Evolutionary conservation across 2,329 filamentous ascomycete genomes (phyloP), one percentile per base, ranked within the genome.

Genomic region (Calonectria hawksworthii): DNA sequence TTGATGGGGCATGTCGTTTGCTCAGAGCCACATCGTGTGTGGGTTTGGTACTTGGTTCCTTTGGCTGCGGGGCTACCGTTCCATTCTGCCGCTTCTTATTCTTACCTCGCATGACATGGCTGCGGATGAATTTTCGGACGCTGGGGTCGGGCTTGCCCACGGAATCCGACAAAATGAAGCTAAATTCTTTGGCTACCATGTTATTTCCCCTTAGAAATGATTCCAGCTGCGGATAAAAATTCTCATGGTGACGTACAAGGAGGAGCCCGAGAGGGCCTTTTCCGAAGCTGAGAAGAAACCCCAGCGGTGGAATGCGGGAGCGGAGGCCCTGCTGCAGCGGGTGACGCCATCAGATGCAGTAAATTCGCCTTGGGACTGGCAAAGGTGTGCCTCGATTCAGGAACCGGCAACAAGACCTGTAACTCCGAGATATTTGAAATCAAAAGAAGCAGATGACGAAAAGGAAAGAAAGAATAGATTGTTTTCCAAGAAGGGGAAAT

Each of bases 41-140:
- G 56, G 56, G 16, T 28, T 61, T 61, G 32, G 34, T n/a, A 23
- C 34, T 61, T 18, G 32, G 16, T 38, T 26, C 56, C 34, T 63
- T 63, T 9, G 1, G 14, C 26, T 11, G 56, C 8, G 56, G n/a
- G 23, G 34, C 34, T 21, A 36, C 18, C 4, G 61, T 28, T 16
- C 23, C 14, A 1, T 3, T 9, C 4, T 44, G 54, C 13, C 65
- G 72, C 72, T 78, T 80, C 6, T 73, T 79, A 32, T 81, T 81
- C 76, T 81, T 81, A 16, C 80, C 80, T 11, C 78, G 78, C 80
- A 81, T 81, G n/a, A 81, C 80, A 77, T 80, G 71, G 44, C 80
- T 81, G 14, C 80, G 75, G 72, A 81, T 81, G 68, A 82, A 74
- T 77, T 81, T 81, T 63, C 82, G 76, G 36, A 79, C 70, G 26